A percentile compares a stretch with the other conserved stretches of the same genome.
phyloP scores from a whole-genome alignment of 441 rosid genomes.

The Erodium moschatum region DNA sequence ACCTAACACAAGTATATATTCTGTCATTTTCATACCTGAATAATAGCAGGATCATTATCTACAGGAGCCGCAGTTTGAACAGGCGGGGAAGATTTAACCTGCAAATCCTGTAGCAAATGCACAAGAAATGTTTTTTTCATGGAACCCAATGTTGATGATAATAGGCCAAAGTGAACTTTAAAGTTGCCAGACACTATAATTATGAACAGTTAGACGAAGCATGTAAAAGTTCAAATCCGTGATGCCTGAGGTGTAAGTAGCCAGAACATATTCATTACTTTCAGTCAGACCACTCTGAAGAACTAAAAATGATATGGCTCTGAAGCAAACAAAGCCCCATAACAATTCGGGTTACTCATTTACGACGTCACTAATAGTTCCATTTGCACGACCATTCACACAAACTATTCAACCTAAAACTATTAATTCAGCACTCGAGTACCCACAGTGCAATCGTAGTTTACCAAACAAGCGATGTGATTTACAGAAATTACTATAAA shows the following conservation, averaged over 20 bases:
- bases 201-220: no score
- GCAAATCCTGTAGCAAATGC: conserved; percentile 20
- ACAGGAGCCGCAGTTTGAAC: conserved; percentile 15
- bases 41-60: conserved; percentile 25
- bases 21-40: conserved; percentile 16
- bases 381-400: neutral
- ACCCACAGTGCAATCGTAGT: neutral
- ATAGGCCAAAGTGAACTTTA: neutral
- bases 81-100: conserved; percentile 21
- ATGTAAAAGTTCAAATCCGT: no score
- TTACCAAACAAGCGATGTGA: neutral
- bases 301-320: neutral
- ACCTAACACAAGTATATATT: neutral
- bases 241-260: no score
- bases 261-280: no score
- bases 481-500: neutral
- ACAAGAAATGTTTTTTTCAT: neutral
- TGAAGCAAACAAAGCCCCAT: neutral
- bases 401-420: no score
- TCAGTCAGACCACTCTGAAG: no score
- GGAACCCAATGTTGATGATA: neutral
- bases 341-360: neutral
- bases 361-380: neutral
- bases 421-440: no score
- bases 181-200: neutral